Base-by-base conservation (phyloP, 1,284 basidiomycete genomes). In the Thecaphora frezii region DNA sequence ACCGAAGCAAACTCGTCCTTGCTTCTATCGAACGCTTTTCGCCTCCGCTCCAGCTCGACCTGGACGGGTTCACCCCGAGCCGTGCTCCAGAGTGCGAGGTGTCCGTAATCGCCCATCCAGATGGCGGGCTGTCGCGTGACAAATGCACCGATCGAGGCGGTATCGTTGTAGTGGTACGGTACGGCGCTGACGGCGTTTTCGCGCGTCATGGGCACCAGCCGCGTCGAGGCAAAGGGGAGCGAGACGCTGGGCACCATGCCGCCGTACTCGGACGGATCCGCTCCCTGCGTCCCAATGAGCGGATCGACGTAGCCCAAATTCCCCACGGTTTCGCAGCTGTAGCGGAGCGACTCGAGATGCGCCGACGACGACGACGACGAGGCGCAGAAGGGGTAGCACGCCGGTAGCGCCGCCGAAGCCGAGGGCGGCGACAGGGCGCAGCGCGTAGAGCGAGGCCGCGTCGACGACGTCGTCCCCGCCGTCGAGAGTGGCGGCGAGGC, bases 101-200 rank as follows among this genome's bases (percentile, higher is more conserved):
- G 54, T 41, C 46, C 62, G 21, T 63, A 60, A 28, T 72, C 63
- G 30, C 89, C 90, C 89, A 92, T 91, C 90, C 90, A 91, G 42
- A 91, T 90, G 0, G 90, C 90, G 0, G 90, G 90, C 71, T 69
- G 66, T 1, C 66, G 47, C 16, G 51, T 54, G 3, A 51, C 55
- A 12, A 69, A 46, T 25, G 58, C 54, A 24, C 66, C 66, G 24
- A 59, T 58, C 19, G 57, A 54, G 48, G 50, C 44, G 1, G 55
- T 63, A 24, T 69, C 66, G 25, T 69, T 58, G 51, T 58, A 56
- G 48, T 70, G 57, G 24, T 70, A 70, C 2, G 63, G 59, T 10
- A 52, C 57, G 21, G 51, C 50, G n/a, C 55, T 60, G 22, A 67
- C 58, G 2, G 52, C 37, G 24, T 70, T 69, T 42, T 60, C 51